Base-by-base conservation (phyloP, 441 rosid species). In the Daphne laureola region DNA sequence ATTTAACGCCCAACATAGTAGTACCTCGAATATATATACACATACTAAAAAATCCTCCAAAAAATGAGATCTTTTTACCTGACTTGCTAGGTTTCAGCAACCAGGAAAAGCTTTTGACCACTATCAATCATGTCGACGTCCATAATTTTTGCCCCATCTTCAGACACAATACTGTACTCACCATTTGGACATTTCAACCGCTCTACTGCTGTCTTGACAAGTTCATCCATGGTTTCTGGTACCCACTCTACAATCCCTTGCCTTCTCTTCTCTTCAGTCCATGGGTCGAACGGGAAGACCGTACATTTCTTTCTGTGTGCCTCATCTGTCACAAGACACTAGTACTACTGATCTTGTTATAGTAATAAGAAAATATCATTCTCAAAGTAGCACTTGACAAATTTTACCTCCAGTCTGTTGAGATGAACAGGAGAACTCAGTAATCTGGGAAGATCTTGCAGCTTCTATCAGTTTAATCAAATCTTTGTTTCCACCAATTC, bases 211-310 rank as follows among this genome's bases (percentile, higher is more conserved):
- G 43, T 65, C 55, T 52, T 65, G 7, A 81, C 55, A 17, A 89
- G 86, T 50, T 81, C 86, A 40, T 83, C 80, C 62, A 86, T 71
- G 65, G 71, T 81, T 62, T 56, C 43, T 5, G 96, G 90, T 54
- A 88, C 83, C 94, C 94, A 81, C 46, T 81, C 25, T 2, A 81
- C 76, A 42, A 83, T 59, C 43, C 94, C 96, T 0, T 64, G 57
- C 66, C 68, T 78, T 70, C 64, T 72, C 63, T 64, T 54, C 62
- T 78, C 81, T 53, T 56, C 46, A 59, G 76, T 83, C 77, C 77
- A 62, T 3, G 91, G 87, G 31, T 75, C 79, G 70, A 67, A 81
- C 0, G 80, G 70, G 53, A 78, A 81, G 42, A 83, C 79, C 0
- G 78, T 83, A 66, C 95, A 86, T 70, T 77, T 89, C 78, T 64